These are phyloP conservation scores for Ganoderma multipileum DNA, from an alignment of 1,284 basidiomycete species.

Conservation along the genomic window DNA sequence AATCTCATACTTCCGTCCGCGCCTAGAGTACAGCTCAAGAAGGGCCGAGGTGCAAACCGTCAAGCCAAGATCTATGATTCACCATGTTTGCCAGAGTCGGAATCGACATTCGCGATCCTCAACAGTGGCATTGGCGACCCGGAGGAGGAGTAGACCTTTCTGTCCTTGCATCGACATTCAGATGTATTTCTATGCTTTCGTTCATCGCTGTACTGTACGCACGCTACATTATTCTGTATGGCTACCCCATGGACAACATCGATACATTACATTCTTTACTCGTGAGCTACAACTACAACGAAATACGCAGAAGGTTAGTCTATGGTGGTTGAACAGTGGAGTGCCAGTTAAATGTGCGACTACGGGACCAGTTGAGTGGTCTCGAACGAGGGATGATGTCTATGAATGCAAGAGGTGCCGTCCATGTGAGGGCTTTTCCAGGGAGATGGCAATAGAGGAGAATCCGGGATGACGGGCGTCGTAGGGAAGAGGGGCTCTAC, in stretches of 20 bases:
- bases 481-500: conserved; percentile 48
- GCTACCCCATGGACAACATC: conserved; percentile 7
- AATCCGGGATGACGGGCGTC: not conserved
- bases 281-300: conserved; percentile 26
- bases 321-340: conserved; percentile 30
- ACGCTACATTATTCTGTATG: conserved; percentile 14
- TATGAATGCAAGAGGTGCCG: conserved; percentile 34
- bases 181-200: conserved; percentile 1
- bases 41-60: conserved; percentile 91
- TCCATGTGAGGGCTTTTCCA: conserved; percentile 43
- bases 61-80: conserved; percentile 98
- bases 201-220: conserved; percentile 8
- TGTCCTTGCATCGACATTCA: conserved; percentile 5
- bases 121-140: conserved; percentile 90
- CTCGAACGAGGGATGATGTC: conserved; percentile 22
- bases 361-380: conserved; percentile 48
- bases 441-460: not conserved
- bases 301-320: conserved; percentile 26
- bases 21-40: conserved; percentile 86
- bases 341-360: conserved; percentile 43
- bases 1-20: not conserved
- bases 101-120: conserved; percentile 95
- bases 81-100: conserved; percentile 96
- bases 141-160: conserved; percentile 73
- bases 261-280: conserved; percentile 24